These are phyloP conservation scores for Aureobasidium melanogenum DNA, from an alignment of 2,329 filamentous ascomycete species.

Conservation along the genomic window DNA sequence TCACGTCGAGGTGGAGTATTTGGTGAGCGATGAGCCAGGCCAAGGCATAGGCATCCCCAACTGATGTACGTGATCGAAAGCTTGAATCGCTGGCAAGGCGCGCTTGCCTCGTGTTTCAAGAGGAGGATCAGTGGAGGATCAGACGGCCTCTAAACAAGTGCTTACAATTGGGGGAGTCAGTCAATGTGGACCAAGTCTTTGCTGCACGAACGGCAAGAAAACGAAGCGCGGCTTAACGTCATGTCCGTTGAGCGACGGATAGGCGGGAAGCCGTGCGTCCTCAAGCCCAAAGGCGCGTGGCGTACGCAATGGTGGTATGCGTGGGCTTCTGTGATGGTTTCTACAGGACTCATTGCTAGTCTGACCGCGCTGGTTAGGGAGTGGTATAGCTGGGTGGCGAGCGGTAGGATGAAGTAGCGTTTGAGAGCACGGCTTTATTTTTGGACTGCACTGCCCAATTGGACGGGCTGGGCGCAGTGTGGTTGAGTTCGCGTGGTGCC, in stretches of 20 bases:
- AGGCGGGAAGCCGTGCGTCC: not conserved
- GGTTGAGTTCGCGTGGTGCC: not conserved
- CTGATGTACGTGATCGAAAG: conserved; percentile 8
- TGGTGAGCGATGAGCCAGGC: not conserved
- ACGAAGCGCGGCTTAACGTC: not conserved
- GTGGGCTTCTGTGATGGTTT: not conserved
- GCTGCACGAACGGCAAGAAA: conserved; percentile 2
- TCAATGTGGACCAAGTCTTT: conserved; percentile 1
- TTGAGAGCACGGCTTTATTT: not conserved
- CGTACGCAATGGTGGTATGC: not conserved
- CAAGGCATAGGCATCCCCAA: not conserved
- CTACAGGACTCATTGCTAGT: not conserved
- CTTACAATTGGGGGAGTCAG: not conserved
- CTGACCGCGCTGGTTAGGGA: not conserved
- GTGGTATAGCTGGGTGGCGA: conserved; percentile 3
- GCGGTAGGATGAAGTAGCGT: not conserved
- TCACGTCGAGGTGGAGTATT: not conserved
- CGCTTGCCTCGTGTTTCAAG: not conserved
- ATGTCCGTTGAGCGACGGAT: conserved; percentile 1
- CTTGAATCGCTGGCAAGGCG: not conserved
- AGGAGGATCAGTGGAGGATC: not conserved
- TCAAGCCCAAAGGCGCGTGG: not conserved
- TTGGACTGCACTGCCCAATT: conserved; percentile 4
- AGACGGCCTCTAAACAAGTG: not conserved
- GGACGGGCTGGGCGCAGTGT: not conserved